These are phyloP conservation scores for Coleophoma eucalyptorum DNA, from an alignment of 2,329 filamentous ascomycete genomes.

Conservation along the genomic window DNA sequence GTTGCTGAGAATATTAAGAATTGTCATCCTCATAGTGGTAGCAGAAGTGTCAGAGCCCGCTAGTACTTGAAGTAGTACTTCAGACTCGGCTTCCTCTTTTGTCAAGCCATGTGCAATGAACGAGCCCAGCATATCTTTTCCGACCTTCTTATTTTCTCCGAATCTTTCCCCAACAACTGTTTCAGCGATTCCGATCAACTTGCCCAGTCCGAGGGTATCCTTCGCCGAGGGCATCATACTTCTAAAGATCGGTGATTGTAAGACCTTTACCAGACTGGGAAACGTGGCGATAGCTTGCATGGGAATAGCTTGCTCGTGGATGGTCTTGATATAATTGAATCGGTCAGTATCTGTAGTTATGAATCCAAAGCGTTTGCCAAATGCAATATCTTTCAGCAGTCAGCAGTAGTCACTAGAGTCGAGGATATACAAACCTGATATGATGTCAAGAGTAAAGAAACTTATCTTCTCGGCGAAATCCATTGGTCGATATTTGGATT, in stretches of 20 bases:
- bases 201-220: conserved; percentile 31
- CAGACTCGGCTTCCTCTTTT: conserved; percentile 6
- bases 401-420: background rate
- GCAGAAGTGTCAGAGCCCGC: conserved; percentile 56
- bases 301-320: conserved; percentile 35
- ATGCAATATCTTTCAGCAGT: conserved; percentile 33
- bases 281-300: conserved; percentile 41
- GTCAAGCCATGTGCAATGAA: conserved; percentile 39
- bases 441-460: conserved; percentile 51
- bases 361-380: conserved; percentile 45
- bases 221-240: conserved; percentile 34
- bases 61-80: conserved; percentile 27
- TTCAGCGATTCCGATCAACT: conserved; percentile 39
- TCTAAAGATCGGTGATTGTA: conserved; percentile 35
- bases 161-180: conserved; percentile 41
- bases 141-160: conserved; percentile 31
- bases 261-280: conserved; percentile 35
- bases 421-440: conserved; percentile 29
- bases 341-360: conserved; percentile 41
- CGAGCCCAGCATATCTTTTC: conserved; percentile 48
- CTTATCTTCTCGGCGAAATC: conserved; percentile 47
- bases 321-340: conserved; percentile 41
- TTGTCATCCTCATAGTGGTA: conserved; percentile 37
- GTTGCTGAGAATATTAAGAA: conserved; percentile 8
- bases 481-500: conserved; percentile 30